These are phyloP conservation scores for Loxodes magnus DNA, from an alignment of 73 alveolate species.

Conservation along the genomic window DNA sequence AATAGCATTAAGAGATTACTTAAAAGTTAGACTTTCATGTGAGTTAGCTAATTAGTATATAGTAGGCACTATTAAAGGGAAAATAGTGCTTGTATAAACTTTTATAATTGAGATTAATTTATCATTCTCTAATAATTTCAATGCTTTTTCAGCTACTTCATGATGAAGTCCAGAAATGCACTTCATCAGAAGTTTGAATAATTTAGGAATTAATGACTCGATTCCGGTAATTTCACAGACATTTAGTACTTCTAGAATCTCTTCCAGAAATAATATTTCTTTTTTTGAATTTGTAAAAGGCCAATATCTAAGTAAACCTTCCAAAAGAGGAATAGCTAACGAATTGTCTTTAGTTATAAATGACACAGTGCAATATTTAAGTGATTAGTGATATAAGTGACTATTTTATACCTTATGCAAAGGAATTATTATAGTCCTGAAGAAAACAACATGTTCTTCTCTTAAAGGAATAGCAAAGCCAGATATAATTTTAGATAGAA, in stretches of 20 bases:
- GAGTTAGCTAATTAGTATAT: not conserved
- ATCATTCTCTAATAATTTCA: not conserved
- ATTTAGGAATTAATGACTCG: not conserved
- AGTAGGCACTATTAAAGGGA: slow-evolving; percentile 4
- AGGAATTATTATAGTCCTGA: not conserved
- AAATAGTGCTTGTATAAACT: not conserved
- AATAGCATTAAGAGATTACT: not conserved
- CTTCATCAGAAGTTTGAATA: not conserved
- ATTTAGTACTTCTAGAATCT: not conserved
- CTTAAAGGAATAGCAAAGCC: slow-evolving; percentile 10
- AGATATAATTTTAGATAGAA: not conserved
- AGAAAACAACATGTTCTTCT: slow-evolving; percentile 8
- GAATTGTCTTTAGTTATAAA: not conserved
- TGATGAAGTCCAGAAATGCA: slow-evolving; percentile 3
- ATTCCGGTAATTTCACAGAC: not conserved
- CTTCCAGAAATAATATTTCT: slow-evolving; percentile 4
- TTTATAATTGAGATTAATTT: not conserved
- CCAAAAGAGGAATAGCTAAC: not conserved
- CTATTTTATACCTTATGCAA: slow-evolving; percentile 1
- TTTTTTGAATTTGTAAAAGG: slow-evolving; percentile 3
- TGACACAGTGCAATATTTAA: not conserved
- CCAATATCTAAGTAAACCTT: slow-evolving; percentile 7
- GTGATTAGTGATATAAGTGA: not conserved
- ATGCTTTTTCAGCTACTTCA: not conserved
- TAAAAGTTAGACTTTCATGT: not conserved